Conservation (phyloP, 1,284 basidiomycete species). For the Volvariella surrecta region DNA sequence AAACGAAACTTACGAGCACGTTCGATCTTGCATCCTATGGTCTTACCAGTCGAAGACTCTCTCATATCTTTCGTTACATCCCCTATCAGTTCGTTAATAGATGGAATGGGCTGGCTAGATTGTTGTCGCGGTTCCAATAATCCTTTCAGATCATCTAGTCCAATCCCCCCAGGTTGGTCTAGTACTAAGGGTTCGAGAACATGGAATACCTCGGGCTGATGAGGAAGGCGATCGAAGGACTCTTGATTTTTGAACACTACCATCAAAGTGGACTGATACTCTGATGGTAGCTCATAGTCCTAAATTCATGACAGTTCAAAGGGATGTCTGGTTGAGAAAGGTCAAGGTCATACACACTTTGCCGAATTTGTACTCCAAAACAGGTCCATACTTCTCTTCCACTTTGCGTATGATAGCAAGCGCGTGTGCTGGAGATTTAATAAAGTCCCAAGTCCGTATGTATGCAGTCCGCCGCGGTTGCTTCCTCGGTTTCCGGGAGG, state of each 20-base stretch:
- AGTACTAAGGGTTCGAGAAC: slow-evolving; percentile 15
- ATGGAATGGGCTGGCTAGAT: slow-evolving; percentile 5
- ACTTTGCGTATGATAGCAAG: slow-evolving; percentile 41
- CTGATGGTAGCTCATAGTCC: slow-evolving; percentile 36
- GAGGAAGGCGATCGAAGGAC: slow-evolving; percentile 27
- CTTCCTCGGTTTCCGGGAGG: no score
- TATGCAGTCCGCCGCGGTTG: neutral
- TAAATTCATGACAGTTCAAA: slow-evolving; percentile 15
- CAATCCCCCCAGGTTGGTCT: slow-evolving; percentile 21
- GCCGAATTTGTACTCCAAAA: slow-evolving; percentile 36
- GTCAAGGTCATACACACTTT: slow-evolving; percentile 27
- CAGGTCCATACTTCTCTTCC: slow-evolving; percentile 46
- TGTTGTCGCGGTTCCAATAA: slow-evolving; percentile 14
- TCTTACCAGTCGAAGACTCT: slow-evolving; percentile 7
- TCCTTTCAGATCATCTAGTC: slow-evolving; percentile 23
- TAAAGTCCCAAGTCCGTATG: slow-evolving; percentile 23
- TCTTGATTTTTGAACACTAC: slow-evolving; percentile 34
- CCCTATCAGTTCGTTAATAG: neutral
- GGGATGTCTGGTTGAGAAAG: neutral
- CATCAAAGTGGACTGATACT: slow-evolving; percentile 32
- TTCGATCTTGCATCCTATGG: slow-evolving; percentile 17
- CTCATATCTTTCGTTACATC: slow-evolving; percentile 3
- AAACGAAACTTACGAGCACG: slow-evolving; percentile 17
- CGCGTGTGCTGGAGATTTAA: slow-evolving; percentile 36
- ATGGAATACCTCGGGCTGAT: slow-evolving; percentile 13